Base-by-base conservation (phyloP, 2,329 filamentous ascomycete genomes). In the Thelonectria blattea region DNA sequence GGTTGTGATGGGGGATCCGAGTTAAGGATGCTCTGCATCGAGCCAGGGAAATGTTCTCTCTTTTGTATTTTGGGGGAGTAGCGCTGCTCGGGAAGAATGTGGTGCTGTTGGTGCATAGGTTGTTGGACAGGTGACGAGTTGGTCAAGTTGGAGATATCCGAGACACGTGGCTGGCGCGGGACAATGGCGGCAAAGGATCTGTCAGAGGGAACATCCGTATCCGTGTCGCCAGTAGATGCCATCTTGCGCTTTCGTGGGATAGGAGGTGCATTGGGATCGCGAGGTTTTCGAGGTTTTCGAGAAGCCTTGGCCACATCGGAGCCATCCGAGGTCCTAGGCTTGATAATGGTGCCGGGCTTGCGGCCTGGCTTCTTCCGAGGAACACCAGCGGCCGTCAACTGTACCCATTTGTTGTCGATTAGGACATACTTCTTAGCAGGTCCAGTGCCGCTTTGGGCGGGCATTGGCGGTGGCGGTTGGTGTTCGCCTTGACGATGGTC, bases 361-460 rank as follows among this genome's bases (percentile, higher is more conserved):
- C 87, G 83, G 20, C 86, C 86, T 18, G 86, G 85, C 76, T 89
- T 89, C 75, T 88, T 88, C 5, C 86, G 77, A 0, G 85, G 84
- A 7, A 85, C 71, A 11, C 85, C 85, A 52, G 85, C 84, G 24
- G 85, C 84, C 0, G 84, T 87, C 53, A 87, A 74, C 62, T 79
- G 80, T 27, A 83, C 80, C 66, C 74, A 74, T 68, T 77, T 65
- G 64, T 79, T 72, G 63, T 81, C 73, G 62, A 77, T 70, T n/a
- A 70, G 56, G 12, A 71, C 74, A 42, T 71, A 78, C 41, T 70
- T 66, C 63, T 73, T 77, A 17, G 69, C 68, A 11, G 72, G 61
- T 9, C 71, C 67, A 4, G 54, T 66, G 46, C 61, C 67, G 27
- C 60, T 65, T 20, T 69, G 65, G 9, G 61, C 60, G 9, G 69